These are phyloP conservation scores for Lipomyces orientalis DNA, from an alignment of 805 yeast species.

Conservation along the genomic window DNA sequence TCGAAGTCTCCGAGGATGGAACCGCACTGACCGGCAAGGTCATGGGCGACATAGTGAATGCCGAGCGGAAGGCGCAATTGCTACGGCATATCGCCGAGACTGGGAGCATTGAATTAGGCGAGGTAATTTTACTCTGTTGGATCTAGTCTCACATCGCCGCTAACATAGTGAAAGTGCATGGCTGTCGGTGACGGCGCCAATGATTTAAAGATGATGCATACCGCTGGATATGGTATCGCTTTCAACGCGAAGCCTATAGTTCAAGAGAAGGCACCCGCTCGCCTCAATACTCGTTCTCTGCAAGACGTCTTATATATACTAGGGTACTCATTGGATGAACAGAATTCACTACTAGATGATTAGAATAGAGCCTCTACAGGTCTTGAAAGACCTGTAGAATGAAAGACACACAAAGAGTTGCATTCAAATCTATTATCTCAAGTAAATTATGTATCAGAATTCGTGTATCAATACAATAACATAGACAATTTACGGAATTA, in stretches of 20 bases:
- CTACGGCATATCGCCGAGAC: constrained; percentile 64
- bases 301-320: constrained; percentile 78
- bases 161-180: constrained; percentile 20
- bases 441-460: background rate
- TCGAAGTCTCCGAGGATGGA: constrained; percentile 51
- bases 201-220: constrained; percentile 89
- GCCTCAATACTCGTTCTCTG: constrained; percentile 75
- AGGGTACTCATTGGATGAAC: constrained; percentile 70
- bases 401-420: background rate
- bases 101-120: constrained; percentile 56
- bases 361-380: background rate
- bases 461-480: constrained; percentile 1
- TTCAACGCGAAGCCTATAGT: constrained; percentile 98
- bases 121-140: constrained; percentile 4
- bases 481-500: constrained; percentile 5
- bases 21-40: constrained; percentile 73
- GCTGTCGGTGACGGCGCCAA: constrained; percentile 78
- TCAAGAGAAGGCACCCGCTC: constrained; percentile 77
- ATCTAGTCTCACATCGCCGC: background rate
- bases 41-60: constrained; percentile 83
- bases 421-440: background rate
- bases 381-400: no score
- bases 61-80: constrained; percentile 77
- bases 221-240: constrained; percentile 92
- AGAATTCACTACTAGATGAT: constrained; percentile 44